Percentiles rank a stretch among this genome's conserved stretches.
Conservation (phyloP, 1,284 basidiomycete species). For the Psilocybe mexicana region DNA sequence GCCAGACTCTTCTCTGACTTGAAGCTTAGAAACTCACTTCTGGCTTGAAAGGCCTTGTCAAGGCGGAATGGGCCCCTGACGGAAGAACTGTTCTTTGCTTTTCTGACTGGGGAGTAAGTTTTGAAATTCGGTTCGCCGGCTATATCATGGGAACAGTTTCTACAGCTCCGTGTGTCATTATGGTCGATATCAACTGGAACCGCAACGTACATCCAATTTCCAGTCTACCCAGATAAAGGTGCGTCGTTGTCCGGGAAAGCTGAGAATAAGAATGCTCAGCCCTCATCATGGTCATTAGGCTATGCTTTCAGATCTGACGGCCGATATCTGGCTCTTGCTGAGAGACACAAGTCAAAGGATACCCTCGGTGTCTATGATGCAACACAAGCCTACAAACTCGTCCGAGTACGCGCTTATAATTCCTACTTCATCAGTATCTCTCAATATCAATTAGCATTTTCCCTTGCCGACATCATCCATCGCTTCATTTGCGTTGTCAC, state of each 20-base stretch:
- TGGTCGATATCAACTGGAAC: constrained; percentile 75
- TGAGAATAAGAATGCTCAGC: not conserved
- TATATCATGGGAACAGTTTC: not conserved
- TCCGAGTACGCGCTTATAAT: constrained; percentile 55
- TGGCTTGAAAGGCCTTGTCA: constrained; percentile 54
- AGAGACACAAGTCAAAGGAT: constrained; percentile 86
- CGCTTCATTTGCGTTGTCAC: constrained; percentile 77
- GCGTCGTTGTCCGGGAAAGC: constrained; percentile 8
- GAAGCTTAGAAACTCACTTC: constrained; percentile 4
- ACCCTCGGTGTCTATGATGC: constrained; percentile 82
- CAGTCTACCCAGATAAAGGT: constrained; percentile 77
- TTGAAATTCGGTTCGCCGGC: not conserved
- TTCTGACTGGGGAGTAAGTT: constrained; percentile 84
- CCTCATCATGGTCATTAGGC: constrained; percentile 40
- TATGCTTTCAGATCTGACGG: constrained; percentile 80
- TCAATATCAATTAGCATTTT: constrained; percentile 59
- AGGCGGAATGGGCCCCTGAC: constrained; percentile 84
- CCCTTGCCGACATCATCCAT: constrained; percentile 76
- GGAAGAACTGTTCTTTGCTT: constrained; percentile 82
- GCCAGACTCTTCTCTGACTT: constrained; percentile 1
- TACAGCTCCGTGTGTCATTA: constrained; percentile 74
- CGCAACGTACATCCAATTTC: constrained; percentile 78
- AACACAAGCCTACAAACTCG: constrained; percentile 64
- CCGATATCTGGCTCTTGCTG: constrained; percentile 79
- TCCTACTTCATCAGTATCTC: not conserved